Evolutionary conservation across 441 rosid species (phyloP).

Genomic region (Macaranga tanarius): DNA sequence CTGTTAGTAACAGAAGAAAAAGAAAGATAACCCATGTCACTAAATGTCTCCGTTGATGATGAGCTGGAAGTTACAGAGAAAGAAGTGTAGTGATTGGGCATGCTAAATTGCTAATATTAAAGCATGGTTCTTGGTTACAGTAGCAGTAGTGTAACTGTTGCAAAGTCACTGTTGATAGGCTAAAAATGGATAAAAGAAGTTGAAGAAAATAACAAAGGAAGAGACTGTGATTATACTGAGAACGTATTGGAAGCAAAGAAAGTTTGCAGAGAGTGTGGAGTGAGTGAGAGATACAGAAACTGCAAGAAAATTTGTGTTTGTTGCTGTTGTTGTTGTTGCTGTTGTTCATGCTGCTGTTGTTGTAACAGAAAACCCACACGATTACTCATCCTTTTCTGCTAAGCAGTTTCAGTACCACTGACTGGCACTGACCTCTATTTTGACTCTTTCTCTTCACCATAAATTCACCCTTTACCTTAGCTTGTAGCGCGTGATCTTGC

Average conservation of each 20-base stretch:
- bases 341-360: neutral
- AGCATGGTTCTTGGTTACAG: constrained; percentile 18
- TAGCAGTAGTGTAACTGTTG: constrained; percentile 34
- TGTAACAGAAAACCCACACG: constrained; percentile 36
- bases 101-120: neutral
- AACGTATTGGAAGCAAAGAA: constrained; percentile 13
- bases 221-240: neutral
- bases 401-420: constrained; percentile 36
- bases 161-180: constrained; percentile 33
- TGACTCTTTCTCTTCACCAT: constrained; percentile 29
- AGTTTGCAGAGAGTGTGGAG: neutral
- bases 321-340: neutral
- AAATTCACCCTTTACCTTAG: neutral
- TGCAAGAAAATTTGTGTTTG: constrained; percentile 5
- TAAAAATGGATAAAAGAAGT: constrained; percentile 33
- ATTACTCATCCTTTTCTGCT: constrained; percentile 20
- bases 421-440: constrained; percentile 32
- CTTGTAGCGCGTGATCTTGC: constrained; percentile 15
- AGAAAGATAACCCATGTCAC: constrained; percentile 5
- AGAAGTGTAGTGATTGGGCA: constrained; percentile 15
- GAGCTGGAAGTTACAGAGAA: constrained; percentile 32
- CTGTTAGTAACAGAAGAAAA: neutral
- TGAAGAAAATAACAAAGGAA: constrained; percentile 3
- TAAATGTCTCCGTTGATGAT: constrained; percentile 31
- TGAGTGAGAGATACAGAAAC: neutral